phyloP scores from a whole-genome alignment of 257 asterid species.

The Nicotiana knightiana region DNA sequence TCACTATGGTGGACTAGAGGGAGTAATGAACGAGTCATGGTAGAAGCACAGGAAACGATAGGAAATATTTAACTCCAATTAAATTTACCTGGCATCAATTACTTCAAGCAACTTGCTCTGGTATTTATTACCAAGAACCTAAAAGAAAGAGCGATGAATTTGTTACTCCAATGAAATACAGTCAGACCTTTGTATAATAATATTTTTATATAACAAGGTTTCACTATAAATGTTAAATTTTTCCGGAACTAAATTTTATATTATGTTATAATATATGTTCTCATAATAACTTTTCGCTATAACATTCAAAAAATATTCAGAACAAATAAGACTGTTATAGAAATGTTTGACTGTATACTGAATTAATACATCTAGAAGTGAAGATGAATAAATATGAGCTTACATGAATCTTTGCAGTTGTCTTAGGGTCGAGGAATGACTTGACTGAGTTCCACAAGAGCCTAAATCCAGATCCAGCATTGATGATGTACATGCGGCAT shows the following conservation, averaged over 20 bases:
- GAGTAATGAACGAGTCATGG: not conserved
- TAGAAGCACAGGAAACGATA: not conserved
- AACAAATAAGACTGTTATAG: no score
- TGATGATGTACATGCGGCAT: conserved; percentile 89
- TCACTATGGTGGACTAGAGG: no score
- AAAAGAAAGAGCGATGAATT: not conserved
- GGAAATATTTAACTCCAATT: not conserved
- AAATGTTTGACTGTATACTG: no score
- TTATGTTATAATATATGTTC: no score
- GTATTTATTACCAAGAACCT: conserved; percentile 88
- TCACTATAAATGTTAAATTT: no score
- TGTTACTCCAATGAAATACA: not conserved
- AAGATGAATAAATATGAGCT: conserved; percentile 11
- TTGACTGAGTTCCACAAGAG: conserved; percentile 95
- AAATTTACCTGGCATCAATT: conserved; percentile 69
- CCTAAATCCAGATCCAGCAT: conserved; percentile 97
- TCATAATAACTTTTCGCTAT: no score
- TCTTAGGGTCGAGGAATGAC: conserved; percentile 95
- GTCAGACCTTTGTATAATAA: no score
- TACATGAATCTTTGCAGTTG: conserved; percentile 90
- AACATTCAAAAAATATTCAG: no score
- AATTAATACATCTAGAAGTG: not conserved
- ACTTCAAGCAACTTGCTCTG: conserved; percentile 92
- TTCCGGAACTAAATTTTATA: no score
- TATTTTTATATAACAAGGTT: no score